These are phyloP conservation scores for Apostasia ramifera DNA, from an alignment of 106 monocot genomes.

Conservation along the genomic window DNA sequence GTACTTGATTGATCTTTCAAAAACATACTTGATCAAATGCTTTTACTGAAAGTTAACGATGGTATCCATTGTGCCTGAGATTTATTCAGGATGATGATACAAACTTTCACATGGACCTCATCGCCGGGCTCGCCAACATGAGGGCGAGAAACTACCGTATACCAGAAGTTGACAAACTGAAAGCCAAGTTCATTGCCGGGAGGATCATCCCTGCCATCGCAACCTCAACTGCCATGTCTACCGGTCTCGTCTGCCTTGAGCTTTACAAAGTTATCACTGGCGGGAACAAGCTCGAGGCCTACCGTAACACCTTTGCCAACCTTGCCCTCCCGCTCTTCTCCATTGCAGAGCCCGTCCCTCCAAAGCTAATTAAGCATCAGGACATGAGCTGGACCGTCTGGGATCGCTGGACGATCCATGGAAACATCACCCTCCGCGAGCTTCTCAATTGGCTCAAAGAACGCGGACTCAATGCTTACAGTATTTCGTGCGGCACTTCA, in stretches of 20 bases:
- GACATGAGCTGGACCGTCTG: conserved; percentile 43
- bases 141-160: conserved; percentile 39
- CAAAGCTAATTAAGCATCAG: conserved; percentile 24
- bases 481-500: conserved; percentile 48
- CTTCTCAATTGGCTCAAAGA: conserved; percentile 59
- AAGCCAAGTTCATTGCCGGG: conserved; percentile 36
- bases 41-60: neutral
- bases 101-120: conserved; percentile 43
- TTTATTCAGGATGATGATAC: conserved; percentile 25
- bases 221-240: conserved; percentile 33
- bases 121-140: conserved; percentile 38
- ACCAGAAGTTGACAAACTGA: conserved; percentile 41
- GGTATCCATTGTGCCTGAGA: neutral
- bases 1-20: too few relatives aligned
- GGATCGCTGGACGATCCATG: conserved; percentile 39
- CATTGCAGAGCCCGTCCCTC: conserved; percentile 33
- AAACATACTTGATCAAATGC: too few relatives aligned
- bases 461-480: conserved; percentile 48
- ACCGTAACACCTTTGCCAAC: conserved; percentile 39
- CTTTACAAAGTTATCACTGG: conserved; percentile 33
- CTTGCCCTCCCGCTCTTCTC: conserved; percentile 36
- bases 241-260: conserved; percentile 40
- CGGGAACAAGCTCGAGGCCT: conserved; percentile 26
- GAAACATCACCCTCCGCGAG: conserved; percentile 46
- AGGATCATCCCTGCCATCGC: conserved; percentile 39